phyloP scores from a whole-genome alignment of 148 eudicot genomes.

The Vaccinium myrtillus region DNA sequence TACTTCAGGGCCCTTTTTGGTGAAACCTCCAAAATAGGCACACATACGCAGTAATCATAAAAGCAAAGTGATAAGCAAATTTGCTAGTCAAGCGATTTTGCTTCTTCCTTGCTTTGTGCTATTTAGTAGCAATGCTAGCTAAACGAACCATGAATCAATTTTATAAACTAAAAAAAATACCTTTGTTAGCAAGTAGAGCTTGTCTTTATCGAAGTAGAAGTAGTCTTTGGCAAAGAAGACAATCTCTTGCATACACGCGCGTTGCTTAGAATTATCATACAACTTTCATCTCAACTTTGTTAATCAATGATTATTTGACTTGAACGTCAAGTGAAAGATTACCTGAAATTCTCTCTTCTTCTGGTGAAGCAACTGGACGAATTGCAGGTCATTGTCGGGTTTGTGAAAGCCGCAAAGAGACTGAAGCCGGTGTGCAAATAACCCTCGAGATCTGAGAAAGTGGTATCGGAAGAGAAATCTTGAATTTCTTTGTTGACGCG shows the following conservation, averaged over 20 bases:
- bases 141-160: neutral
- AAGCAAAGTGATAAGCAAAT: neutral
- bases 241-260: neutral
- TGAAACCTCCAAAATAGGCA: neutral
- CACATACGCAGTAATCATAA: neutral
- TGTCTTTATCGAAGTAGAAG: neutral
- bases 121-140: neutral
- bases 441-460: slow-evolving; percentile 9
- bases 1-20: neutral
- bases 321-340: neutral
- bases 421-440: slow-evolving; percentile 61
- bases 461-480: neutral
- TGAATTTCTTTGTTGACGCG: slow-evolving; percentile 20
- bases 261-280: neutral
- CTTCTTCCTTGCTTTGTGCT: neutral
- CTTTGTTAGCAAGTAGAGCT: neutral
- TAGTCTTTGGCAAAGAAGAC: neutral
- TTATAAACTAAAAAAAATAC: neutral
- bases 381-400: slow-evolving; percentile 60
- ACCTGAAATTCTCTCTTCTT: slow-evolving; percentile 1
- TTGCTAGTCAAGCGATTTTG: neutral
- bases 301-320: neutral
- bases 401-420: slow-evolving; percentile 69
- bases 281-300: neutral
- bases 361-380: slow-evolving; percentile 64